Conservation (phyloP, 1,284 basidiomycete genomes). For the Meripilus lineatus region DNA sequence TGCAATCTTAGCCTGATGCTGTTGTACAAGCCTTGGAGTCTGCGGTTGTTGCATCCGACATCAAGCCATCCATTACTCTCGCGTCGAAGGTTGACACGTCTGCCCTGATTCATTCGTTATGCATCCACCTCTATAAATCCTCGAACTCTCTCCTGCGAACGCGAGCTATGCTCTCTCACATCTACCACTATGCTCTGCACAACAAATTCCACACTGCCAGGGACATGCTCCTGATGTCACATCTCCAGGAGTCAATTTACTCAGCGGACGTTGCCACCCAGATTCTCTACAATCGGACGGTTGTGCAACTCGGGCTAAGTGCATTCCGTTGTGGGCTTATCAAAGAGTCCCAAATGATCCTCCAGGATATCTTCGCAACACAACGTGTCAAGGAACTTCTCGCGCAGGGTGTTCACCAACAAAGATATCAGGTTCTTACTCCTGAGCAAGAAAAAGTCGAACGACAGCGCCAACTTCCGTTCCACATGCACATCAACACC, state of each 20-base stretch:
- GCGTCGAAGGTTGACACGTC: conserved; percentile 54
- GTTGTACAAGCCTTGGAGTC: conserved; percentile 91
- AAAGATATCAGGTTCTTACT: conserved; percentile 81
- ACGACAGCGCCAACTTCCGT: conserved; percentile 92
- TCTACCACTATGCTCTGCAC: conserved; percentile 95
- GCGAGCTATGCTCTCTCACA: conserved; percentile 95
- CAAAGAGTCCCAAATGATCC: conserved; percentile 87
- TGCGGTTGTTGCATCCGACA: conserved; percentile 49
- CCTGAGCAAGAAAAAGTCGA: conserved; percentile 98
- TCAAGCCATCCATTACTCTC: conserved; percentile 57
- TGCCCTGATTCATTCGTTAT: conserved; percentile 82
- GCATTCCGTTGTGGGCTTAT: conserved; percentile 96
- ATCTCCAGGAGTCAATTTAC: conserved; percentile 94
- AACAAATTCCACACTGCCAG: conserved; percentile 97
- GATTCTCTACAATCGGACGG: conserved; percentile 96
- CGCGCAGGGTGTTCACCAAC: conserved; percentile 94
- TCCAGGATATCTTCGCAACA: conserved; percentile 95
- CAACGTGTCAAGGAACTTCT: conserved; percentile 96
- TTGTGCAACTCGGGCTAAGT: conserved; percentile 95
- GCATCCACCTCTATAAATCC: conserved; percentile 91
- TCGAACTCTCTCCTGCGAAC: conserved; percentile 90
- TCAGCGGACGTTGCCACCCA: conserved; percentile 97
- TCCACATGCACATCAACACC: conserved; percentile 99
- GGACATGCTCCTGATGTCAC: conserved; percentile 98
- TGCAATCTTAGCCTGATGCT: conserved; percentile 70